Evolutionary conservation across 257 asterid species (phyloP).

Genomic region (Capsicum chinense): DNA sequence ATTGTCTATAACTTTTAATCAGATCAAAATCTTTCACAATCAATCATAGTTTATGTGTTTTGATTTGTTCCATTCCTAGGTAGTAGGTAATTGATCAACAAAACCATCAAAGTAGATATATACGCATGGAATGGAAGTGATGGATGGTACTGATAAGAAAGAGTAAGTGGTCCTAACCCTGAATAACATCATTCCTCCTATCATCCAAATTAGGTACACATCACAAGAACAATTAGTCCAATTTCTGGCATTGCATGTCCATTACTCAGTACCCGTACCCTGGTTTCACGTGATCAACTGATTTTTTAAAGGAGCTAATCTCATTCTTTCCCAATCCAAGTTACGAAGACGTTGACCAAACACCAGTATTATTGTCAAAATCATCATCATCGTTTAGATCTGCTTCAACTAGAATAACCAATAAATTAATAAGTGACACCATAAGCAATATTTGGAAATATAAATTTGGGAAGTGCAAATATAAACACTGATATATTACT

Average conservation of each 20-base stretch:
- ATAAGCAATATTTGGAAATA: neutral
- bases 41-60: conserved; percentile 28
- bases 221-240: conserved; percentile 33
- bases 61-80: conserved; percentile 13
- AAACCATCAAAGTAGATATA: neutral
- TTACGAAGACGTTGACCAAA: conserved; percentile 34
- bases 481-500: neutral
- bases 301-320: conserved; percentile 27
- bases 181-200: conserved; percentile 25
- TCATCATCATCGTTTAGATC: neutral
- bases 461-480: neutral
- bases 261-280: conserved; percentile 39
- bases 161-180: neutral
- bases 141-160: neutral
- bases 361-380: neutral
- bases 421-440: neutral
- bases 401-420: neutral
- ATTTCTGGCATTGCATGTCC: conserved; percentile 25
- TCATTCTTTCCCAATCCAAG: conserved; percentile 29
- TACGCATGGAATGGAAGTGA: neutral
- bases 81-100: neutral
- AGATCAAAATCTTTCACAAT: conserved; percentile 25
- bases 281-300: conserved; percentile 49
- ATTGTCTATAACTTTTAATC: neutral
- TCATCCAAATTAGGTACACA: neutral